Base-by-base conservation (phyloP, 2,329 filamentous ascomycete species). In the Neurospora crassa region DNA sequence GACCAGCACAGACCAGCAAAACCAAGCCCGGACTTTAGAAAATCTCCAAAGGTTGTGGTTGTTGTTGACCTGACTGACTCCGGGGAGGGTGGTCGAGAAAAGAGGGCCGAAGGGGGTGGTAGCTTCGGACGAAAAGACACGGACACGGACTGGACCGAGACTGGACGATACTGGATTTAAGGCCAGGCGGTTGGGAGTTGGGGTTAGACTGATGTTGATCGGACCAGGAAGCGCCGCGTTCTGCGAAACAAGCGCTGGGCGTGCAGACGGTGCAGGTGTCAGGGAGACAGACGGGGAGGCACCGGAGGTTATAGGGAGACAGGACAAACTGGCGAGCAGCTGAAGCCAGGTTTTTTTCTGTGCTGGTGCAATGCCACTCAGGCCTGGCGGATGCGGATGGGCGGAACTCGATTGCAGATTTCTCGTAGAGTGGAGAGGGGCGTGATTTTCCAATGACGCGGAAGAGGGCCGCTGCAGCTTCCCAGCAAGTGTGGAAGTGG, bases 381-480 rank as follows among this genome's bases (percentile, higher is more conserved):
- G 53, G 53, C 53, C 53, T 34, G 53, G 53, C 53, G 53, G 53
- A 63, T 42, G 69, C 16, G 29, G 53, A 42, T 37, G 20, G 63
- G 53, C 16, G 20, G 68, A 45, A 43, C 47, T 69, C 59, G 40
- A 71, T 69, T 72, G 74, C 72, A 76, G 74, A 74, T 67, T 74
- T 72, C 72, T 74, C 72, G 45, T 69, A 45, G 71, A 59, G 75
- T 72, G 73, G 75, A 73, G 74, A 76, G 72, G 71, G 74, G 75
- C 73, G 74, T 75, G 71, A 69, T 74, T 76, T 74, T 76, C 74
- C 70, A 71, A 72, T 70, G 69, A 74, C 73, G 74, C 72, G 72
- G 71, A 72, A 75, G 71, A 59, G 59, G 70, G 72, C 24, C 70
- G 73, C 74, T 68, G 71, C 24, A 41, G 71, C 72, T 40, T 29